Base-by-base conservation (phyloP, 2,329 filamentous ascomycete species). In the Coniochaeta hoffmannii region DNA sequence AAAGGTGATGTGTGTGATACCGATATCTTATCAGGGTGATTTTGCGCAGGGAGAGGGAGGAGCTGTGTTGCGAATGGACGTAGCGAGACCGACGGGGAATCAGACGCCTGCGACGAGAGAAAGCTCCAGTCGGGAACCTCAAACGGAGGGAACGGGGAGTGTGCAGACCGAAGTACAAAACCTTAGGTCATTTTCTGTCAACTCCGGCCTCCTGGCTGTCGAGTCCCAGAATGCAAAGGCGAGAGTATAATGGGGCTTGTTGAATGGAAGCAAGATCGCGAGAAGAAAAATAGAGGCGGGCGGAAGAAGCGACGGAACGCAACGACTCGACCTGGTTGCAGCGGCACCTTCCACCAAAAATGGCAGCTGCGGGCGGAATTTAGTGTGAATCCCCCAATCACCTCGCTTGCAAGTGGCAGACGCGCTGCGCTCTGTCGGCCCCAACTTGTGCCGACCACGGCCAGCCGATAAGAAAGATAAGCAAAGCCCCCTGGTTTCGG, bases 241-340 rank as follows among this genome's bases (percentile, higher is more conserved):
- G 41, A 26, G 41, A 19, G 19, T 19, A 12, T 46, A 15, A 46
- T 15, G 4, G 41, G 2, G 22, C 26, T 14, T 28, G 41, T 46
- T 46, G 22, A 28, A 19, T 4, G 12, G 12, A 32, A 50, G 46
- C 15, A 51, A 15, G 15, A 19, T 51, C 49, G 28, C 49, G 28
- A 51, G 15, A 34, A 34, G 49, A 51, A 51, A 51, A 51, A 51
- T 26, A 51, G 28, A 51, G 49, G 49, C 49, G 49, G 49, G 28
- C 10, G 49, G 28, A n/a, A 34, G 15, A 31, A 51, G 49, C 31
- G 15, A 31, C 49, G 31, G 31, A 22, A 19, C 44, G 30, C n/a
- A n/a, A 50, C 41, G 41, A 51, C 49, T 51, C 49, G 49, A 34
- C 49, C 28, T 34, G 28, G 28, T 31, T 6, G 24, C 30, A 50